Evolutionary conservation across 148 eudicot genomes (phyloP).

Genomic region (Camellia sinensis): DNA sequence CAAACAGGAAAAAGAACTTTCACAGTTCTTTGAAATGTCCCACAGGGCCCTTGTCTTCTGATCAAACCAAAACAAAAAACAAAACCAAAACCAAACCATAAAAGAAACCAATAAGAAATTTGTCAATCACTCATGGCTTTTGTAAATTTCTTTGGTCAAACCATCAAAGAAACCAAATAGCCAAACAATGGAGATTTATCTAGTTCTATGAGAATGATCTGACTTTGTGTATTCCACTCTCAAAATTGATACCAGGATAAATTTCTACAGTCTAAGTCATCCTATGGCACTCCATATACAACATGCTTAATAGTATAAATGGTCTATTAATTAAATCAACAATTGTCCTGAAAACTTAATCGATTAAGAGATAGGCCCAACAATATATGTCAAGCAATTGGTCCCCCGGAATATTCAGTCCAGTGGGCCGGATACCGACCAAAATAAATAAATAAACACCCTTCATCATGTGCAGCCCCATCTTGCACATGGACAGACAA

Average conservation of each 20-base stretch:
- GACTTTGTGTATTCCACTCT: too few relatives aligned
- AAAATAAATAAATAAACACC: not conserved
- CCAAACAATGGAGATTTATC: too few relatives aligned
- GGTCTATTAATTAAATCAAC: too few relatives aligned
- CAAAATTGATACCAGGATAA: too few relatives aligned
- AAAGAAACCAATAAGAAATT: not conserved
- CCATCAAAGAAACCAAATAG: not conserved
- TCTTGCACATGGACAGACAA: too few relatives aligned
- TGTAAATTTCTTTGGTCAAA: not conserved
- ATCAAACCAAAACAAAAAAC: constrained; percentile 9
- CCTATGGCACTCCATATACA: too few relatives aligned
- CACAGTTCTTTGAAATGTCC: constrained; percentile 16
- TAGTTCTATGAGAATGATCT: too few relatives aligned
- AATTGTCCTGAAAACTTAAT: not conserved
- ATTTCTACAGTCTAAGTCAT: too few relatives aligned
- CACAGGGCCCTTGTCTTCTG: constrained; percentile 17
- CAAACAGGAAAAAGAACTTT: constrained; percentile 28
- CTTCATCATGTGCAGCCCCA: not conserved
- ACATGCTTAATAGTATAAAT: too few relatives aligned
- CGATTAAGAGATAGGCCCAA: not conserved
- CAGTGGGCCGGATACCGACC: too few relatives aligned
- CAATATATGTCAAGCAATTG: not conserved
- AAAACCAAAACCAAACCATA: too few relatives aligned
- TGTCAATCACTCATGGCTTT: not conserved
- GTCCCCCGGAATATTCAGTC: too few relatives aligned